Conservation (phyloP, 495 filamentous ascomycete genomes). For the Bathelium albidoporum region DNA sequence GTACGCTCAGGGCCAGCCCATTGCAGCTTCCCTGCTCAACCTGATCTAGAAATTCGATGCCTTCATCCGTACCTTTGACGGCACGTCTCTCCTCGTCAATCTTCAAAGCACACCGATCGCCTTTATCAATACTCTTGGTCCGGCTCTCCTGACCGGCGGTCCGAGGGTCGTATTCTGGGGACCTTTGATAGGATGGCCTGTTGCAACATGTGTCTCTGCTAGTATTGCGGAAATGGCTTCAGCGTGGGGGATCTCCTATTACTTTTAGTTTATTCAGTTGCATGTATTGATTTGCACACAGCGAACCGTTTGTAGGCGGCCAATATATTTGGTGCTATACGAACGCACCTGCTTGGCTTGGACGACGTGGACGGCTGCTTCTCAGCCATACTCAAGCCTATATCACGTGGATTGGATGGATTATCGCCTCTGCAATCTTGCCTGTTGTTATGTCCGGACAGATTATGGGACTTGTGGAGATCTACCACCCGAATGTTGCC, state of each 20-base stretch:
- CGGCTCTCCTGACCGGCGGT: not conserved
- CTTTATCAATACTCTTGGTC: not conserved
- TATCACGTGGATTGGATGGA: not conserved
- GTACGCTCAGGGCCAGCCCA: too few relatives aligned
- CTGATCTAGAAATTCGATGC: constrained; percentile 3
- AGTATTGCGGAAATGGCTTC: constrained; percentile 1
- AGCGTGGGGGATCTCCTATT: not conserved
- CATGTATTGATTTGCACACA: too few relatives aligned
- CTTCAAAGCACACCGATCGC: not conserved
- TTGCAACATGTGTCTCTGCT: not conserved
- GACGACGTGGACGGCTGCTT: not conserved
- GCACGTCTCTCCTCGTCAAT: not conserved
- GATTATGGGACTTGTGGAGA: not conserved
- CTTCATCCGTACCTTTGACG: not conserved
- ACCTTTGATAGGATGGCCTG: not conserved
- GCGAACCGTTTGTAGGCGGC: not conserved
- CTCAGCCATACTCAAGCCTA: constrained; percentile 2
- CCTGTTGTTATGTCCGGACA: not conserved
- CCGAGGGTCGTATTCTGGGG: not conserved
- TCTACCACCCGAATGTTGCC: not conserved
- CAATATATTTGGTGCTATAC: not conserved
- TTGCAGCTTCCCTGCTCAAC: too few relatives aligned
- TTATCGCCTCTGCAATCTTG: not conserved
- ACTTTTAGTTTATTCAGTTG: too few relatives aligned
- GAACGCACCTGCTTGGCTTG: not conserved